Evolutionary conservation across 2,329 filamentous ascomycete genomes (phyloP).

Genomic region (Fusarium pseudonygamai): DNA sequence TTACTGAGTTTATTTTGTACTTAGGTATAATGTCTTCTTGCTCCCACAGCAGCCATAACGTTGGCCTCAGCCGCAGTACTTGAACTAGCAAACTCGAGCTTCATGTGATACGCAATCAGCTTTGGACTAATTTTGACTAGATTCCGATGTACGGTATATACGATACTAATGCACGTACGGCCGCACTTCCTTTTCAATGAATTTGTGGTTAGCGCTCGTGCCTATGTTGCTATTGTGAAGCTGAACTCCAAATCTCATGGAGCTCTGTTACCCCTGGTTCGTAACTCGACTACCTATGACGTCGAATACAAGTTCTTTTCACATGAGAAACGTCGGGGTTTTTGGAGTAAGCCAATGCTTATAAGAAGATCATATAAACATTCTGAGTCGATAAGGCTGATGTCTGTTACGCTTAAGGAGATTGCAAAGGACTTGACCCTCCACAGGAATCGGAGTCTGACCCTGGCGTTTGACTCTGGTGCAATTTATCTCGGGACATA

Average conservation of each 20-base stretch:
- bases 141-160: neutral
- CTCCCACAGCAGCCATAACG: neutral
- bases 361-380: neutral
- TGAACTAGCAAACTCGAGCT: neutral
- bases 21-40: neutral
- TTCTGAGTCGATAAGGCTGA: conserved; percentile 20
- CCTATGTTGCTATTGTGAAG: neutral
- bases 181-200: no score
- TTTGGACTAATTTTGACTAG: neutral
- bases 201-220: neutral
- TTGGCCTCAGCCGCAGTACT: neutral
- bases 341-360: neutral
- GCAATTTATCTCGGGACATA: neutral
- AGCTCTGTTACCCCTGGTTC: neutral
- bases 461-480: conserved; percentile 7
- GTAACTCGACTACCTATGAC: conserved; percentile 12
- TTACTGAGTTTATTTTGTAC: neutral
- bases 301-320: neutral
- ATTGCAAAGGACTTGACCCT: conserved; percentile 10
- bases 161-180: neutral
- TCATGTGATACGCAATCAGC: neutral
- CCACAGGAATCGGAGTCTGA: conserved; percentile 2
- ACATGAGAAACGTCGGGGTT: neutral
- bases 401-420: conserved; percentile 7
- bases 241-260: neutral